Percentiles rank a stretch among this genome's conserved stretches.
phyloP scores from a whole-genome alignment of 805 yeast species.

The Kuraishia floccosa region DNA sequence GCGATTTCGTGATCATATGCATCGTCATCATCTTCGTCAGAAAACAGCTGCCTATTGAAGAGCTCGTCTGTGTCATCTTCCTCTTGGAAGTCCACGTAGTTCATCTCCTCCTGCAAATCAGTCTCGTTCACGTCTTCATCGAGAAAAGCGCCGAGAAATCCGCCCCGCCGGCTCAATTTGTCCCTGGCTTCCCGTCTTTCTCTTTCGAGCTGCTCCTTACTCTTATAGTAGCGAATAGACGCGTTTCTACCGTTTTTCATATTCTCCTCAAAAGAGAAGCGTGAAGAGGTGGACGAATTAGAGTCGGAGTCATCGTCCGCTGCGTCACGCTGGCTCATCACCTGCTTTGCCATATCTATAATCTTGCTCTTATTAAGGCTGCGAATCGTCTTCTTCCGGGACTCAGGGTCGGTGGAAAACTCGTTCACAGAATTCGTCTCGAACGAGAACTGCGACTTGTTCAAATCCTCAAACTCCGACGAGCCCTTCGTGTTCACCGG shows the following conservation, averaged over 20 bases:
- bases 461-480: too few species aligned
- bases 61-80: slow-evolving; percentile 25
- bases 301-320: not conserved
- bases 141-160: slow-evolving; percentile 13
- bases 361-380: slow-evolving; percentile 1
- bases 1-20: slow-evolving; percentile 1
- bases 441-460: not conserved
- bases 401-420: too few species aligned
- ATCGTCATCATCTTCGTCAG: slow-evolving; percentile 16
- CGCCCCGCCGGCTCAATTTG: slow-evolving; percentile 9
- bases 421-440: not conserved
- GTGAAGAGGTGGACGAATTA: slow-evolving; percentile 11
- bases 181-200: slow-evolving; percentile 10
- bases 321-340: not conserved
- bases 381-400: too few species aligned
- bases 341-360: not conserved
- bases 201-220: slow-evolving; percentile 15
- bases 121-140: slow-evolving; percentile 10
- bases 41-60: slow-evolving; percentile 23
- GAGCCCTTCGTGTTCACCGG: too few species aligned
- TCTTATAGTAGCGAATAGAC: slow-evolving; percentile 23
- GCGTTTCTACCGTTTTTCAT: slow-evolving; percentile 19
- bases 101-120: slow-evolving; percentile 19
- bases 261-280: slow-evolving; percentile 21
- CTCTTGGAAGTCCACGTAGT: slow-evolving; percentile 16